Base-by-base conservation (phyloP, 257 asterid genomes). In the Gardenia jasminoides region DNA sequence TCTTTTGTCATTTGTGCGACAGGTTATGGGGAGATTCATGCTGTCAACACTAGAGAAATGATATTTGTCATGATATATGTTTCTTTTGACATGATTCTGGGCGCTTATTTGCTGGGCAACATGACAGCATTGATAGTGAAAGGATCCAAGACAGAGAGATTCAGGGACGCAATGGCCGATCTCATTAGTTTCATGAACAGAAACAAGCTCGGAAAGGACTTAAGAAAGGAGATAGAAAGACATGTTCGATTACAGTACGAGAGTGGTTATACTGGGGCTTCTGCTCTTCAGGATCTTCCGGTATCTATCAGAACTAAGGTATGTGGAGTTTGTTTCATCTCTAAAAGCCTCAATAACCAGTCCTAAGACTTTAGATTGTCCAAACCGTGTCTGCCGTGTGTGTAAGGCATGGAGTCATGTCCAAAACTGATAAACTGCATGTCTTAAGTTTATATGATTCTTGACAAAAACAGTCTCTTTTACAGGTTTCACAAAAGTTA, bases 1-100 rank as follows among this genome's bases (percentile, higher is more conserved):
- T n/a, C 58, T 39, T 77, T 52, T 56, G 41, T 61, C 70, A 3
- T 6, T 70, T 59, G n/a, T 75, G 78, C 24, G 78, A 72, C 88
- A 89, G 94, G 94, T 70, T 90, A 89, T 79, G 93, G 95, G 58
- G 96, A 92, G n/a, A 88, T 90, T 39, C 95, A 92, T 84, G 95
- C 92, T 7, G 93, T 89, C 61, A 92, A 92, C 75, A 17, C 81
- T 11, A 85, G 92, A 82, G 97, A 91, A 84, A 91, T 91, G 97
- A 91, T 91, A 78, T 91, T 91, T 72, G 92, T 91, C 72, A 91
- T 91, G 97, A 56, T 86, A 69, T 91, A 87, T 75, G 92, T 90
- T 62, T 91, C 97, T 36, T 80, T 91, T 1, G 97, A 91, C 89
- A 91, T 91, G 97, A 89, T 91, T 78, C 89, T 91, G 20, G 97